A percentile compares a stretch with the other conserved stretches of the same genome.
Conservation (phyloP, 1,139 yeast species). For the Yamadazyma songkhlaensis region DNA sequence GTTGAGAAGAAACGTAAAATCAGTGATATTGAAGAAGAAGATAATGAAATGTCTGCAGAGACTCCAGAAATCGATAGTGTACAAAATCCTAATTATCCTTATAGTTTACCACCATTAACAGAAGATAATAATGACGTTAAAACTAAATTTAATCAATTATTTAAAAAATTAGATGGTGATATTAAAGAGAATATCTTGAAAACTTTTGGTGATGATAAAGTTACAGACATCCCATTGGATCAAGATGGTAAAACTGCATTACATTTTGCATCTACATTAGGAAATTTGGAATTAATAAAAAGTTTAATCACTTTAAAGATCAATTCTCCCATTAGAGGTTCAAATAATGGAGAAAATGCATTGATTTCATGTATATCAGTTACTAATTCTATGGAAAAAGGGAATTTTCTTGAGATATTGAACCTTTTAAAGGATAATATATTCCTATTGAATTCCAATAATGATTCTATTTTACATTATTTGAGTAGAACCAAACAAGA, state of each 20-base stretch:
- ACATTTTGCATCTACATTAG: slow-evolving; percentile 46
- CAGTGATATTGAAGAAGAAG: slow-evolving; percentile 1
- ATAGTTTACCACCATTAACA: slow-evolving; percentile 52
- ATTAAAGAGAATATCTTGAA: slow-evolving; percentile 21
- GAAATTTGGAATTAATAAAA: slow-evolving; percentile 35
- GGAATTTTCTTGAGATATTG: slow-evolving; percentile 35
- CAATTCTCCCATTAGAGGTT: slow-evolving; percentile 43
- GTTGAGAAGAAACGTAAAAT: slow-evolving; percentile 1
- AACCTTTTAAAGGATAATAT: slow-evolving; percentile 33
- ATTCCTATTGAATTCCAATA: slow-evolving; percentile 34
- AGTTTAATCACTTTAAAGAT: slow-evolving; percentile 35
- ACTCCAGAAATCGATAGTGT: slow-evolving; percentile 1
- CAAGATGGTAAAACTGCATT: slow-evolving; percentile 43
- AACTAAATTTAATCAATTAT: slow-evolving; percentile 47
- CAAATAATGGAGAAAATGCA: slow-evolving; percentile 39
- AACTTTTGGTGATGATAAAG: slow-evolving; percentile 4
- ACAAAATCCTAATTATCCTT: slow-evolving; percentile 43
- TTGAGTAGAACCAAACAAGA: slow-evolving; percentile 32
- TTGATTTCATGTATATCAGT: slow-evolving; percentile 40
- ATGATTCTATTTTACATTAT: slow-evolving; percentile 38
- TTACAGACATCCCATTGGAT: slow-evolving; percentile 41
- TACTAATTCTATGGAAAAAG: slow-evolving; percentile 47
- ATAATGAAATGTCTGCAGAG: neutral
- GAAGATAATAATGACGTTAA: slow-evolving; percentile 35
- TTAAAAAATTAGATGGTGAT: slow-evolving; percentile 41